Base-by-base conservation (phyloP, 345 rosid species). In the Eucalyptus urophylla region DNA sequence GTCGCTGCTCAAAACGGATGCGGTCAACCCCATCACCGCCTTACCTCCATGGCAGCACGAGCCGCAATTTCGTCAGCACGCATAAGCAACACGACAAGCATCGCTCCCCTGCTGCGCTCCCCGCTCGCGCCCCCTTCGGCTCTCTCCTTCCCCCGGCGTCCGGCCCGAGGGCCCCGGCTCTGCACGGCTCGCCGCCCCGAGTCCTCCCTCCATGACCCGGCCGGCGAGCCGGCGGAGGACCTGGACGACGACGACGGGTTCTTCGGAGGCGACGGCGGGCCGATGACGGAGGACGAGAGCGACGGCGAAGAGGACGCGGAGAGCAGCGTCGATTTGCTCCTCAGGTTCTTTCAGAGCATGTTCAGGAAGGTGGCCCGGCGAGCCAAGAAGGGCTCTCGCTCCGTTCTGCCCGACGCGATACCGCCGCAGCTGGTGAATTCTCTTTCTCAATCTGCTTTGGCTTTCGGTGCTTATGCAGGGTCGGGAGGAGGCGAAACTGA, bases 351-450 rank as follows among this genome's bases (percentile, higher is more conserved):
- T 44, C 93, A 92, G 80, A 93, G 96, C 86, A 91, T 94, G 98
- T 94, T 92, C 90, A 92, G 88, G 92, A 95, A 95, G 85, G 89
- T 92, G 85, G 97, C 97, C 1, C 94, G 92, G 85, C 96, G 97
- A 29, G 97, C 97, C 89, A 96, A 95, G 92, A 97, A 90, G 87
- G 96, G 97, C 31, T 94, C 96, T 13, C 96, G 95, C 33, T 92
- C 96, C 16, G 81, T 97, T 86, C 91, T 96, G 88, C 97, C 98
- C 29, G 56, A 93, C 13, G 95, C 93, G 4, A 94, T 97, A 80
- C 95, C 96, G 45, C 95, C 97, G 45, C 94, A 95, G 86, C 91
- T 95, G 92, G 97, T 96, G 92, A 93, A 86, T 58, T 81, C 37
- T 51, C 86, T n/a, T 86, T 47, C 33, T 51, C 19, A 7, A 27